These are phyloP conservation scores for Oryza officinalis DNA, from an alignment of 176 grass and related monocot genomes.

Conservation along the genomic window DNA sequence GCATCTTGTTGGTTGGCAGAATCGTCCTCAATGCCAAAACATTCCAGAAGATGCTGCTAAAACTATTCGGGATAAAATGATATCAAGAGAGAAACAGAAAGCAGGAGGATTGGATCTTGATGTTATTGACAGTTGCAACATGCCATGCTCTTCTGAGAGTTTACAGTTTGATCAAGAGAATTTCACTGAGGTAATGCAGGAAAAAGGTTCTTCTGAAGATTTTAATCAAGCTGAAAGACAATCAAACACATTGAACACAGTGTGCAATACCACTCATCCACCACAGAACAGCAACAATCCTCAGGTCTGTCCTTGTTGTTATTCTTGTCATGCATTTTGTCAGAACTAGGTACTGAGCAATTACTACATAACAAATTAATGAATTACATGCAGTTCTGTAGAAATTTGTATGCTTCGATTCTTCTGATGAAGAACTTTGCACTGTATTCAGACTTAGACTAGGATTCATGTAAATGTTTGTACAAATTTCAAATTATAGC, in stretches of 20 bases:
- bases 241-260: constrained; percentile 23
- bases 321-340: constrained; percentile 20
- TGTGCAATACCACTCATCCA: constrained; percentile 28
- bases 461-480: not conserved
- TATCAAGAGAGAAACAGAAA: constrained; percentile 40
- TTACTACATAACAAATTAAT: constrained; percentile 1
- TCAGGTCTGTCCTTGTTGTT: constrained; percentile 27
- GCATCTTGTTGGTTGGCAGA: constrained; percentile 50
- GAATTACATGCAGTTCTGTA: constrained; percentile 15
- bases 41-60: constrained; percentile 39
- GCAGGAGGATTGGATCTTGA: constrained; percentile 27
- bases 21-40: constrained; percentile 23
- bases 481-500: constrained; percentile 4
- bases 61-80: constrained; percentile 36
- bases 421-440: constrained; percentile 11
- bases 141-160: constrained; percentile 31
- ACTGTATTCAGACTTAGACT: constrained; percentile 6
- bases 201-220: constrained; percentile 22
- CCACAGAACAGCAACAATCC: constrained; percentile 9
- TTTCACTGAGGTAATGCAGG: constrained; percentile 14
- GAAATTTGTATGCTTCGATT: not conserved
- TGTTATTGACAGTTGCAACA: not conserved
- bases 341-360: not conserved
- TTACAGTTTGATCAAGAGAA: constrained; percentile 34
- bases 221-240: constrained; percentile 33